phyloP scores from a whole-genome alignment of 2,329 filamentous ascomycete genomes.

The Colletotrichum gigasporum region DNA sequence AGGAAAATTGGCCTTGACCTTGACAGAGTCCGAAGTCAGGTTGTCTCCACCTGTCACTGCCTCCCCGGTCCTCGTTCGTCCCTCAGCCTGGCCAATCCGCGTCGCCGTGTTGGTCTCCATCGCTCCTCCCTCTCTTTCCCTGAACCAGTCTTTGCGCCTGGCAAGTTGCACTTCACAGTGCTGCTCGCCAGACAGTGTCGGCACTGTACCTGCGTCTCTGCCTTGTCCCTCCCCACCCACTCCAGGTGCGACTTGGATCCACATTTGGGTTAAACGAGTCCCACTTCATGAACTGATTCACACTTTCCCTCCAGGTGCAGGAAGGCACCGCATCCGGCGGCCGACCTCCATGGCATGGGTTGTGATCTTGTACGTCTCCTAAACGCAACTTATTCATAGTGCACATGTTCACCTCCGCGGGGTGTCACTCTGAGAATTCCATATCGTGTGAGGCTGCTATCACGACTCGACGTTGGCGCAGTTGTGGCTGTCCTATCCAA shows the following conservation, averaged over 20 bases:
- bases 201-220: conserved; percentile 8
- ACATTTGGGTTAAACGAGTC: not conserved
- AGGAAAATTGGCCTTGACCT: conserved; percentile 3
- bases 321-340: conserved; percentile 19
- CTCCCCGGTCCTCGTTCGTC: not conserved
- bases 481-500: no score
- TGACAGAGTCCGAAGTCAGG: not conserved
- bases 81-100: conserved; percentile 3
- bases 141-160: not conserved
- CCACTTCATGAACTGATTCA: conserved; percentile 27
- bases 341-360: not conserved
- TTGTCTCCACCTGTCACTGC: not conserved
- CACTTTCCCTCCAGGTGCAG: not conserved
- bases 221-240: not conserved
- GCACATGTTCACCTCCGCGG: no score
- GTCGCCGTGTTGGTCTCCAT: not conserved
- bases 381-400: no score
- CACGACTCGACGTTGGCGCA: no score
- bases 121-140: not conserved
- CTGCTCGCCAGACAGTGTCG: conserved; percentile 1
- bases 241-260: conserved; percentile 7
- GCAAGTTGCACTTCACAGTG: not conserved
- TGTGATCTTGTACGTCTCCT: not conserved
- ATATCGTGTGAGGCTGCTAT: no score
- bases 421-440: no score